Conservation (phyloP, 495 filamentous ascomycete species). For the Neurospora sp. region DNA sequence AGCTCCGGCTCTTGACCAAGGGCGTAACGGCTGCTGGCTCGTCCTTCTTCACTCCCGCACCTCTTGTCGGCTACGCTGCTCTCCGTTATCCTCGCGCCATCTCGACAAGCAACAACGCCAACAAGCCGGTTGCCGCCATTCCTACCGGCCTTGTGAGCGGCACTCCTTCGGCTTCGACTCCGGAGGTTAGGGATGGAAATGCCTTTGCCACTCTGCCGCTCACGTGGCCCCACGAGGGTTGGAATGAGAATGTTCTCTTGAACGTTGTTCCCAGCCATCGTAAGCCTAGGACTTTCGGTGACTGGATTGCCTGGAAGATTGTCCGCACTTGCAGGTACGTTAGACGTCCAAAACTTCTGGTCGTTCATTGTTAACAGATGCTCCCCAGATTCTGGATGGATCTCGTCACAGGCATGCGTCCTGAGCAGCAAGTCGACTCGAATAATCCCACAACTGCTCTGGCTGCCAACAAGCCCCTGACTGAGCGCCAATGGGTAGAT, state of each 20-base stretch:
- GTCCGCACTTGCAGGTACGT: constrained; percentile 24
- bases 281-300: constrained; percentile 26
- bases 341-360: not conserved
- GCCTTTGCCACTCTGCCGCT: constrained; percentile 22
- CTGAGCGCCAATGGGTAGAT: constrained; percentile 37
- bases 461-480: constrained; percentile 31
- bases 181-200: not conserved
- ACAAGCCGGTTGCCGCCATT: not conserved
- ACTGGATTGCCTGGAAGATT: constrained; percentile 38
- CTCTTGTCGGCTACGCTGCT: not conserved
- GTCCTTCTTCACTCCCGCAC: not conserved
- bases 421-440: constrained; percentile 35
- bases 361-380: not conserved
- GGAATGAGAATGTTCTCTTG: constrained; percentile 36
- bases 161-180: not conserved
- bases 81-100: not conserved
- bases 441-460: constrained; percentile 34
- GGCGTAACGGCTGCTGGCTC: not conserved
- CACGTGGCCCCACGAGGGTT: constrained; percentile 62
- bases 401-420: constrained; percentile 33
- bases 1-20: not conserved
- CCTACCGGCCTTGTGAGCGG: not conserved
- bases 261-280: constrained; percentile 31
- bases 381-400: constrained; percentile 34
- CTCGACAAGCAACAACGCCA: not conserved